Percentiles rank a stretch among this genome's conserved stretches.
Conservation (phyloP, 2,329 filamentous ascomycete genomes). For the Pseudogymnoascus sp. region DNA sequence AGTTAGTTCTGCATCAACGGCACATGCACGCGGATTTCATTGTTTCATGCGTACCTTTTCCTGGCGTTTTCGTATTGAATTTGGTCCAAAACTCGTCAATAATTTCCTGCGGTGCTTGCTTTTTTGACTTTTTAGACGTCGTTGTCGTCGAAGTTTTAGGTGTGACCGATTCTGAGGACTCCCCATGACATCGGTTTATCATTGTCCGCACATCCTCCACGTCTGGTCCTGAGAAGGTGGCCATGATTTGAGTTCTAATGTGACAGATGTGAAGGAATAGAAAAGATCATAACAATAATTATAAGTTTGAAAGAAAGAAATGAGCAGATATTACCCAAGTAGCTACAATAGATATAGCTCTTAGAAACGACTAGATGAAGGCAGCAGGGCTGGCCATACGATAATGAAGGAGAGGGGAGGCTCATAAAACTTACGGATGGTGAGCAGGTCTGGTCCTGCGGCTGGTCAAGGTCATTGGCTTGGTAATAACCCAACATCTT, state of each 20-base stretch:
- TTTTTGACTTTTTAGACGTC: slow-evolving; percentile 31
- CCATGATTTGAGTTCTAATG: background rate
- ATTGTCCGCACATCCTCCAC: background rate
- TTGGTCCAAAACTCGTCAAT: slow-evolving; percentile 67
- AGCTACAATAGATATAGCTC: background rate
- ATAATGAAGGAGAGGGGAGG: background rate
- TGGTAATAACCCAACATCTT: background rate
- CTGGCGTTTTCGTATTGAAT: slow-evolving; percentile 61
- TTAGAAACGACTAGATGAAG: background rate
- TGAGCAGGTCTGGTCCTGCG: background rate
- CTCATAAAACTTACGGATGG: background rate
- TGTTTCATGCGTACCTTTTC: slow-evolving; percentile 44
- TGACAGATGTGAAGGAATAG: background rate
- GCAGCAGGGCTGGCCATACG: background rate
- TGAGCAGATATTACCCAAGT: background rate
- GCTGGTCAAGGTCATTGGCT: background rate
- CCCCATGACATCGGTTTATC: background rate
- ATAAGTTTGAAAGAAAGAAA: background rate
- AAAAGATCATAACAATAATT: background rate
- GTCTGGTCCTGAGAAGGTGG: background rate
- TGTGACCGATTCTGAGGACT: background rate
- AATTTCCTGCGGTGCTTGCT: slow-evolving; percentile 55
- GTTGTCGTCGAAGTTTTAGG: background rate
- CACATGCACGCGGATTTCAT: background rate
- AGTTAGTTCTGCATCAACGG: background rate